Conservation (phyloP, 2,329 filamentous ascomycete species). For the Cordyceps farinosa region DNA sequence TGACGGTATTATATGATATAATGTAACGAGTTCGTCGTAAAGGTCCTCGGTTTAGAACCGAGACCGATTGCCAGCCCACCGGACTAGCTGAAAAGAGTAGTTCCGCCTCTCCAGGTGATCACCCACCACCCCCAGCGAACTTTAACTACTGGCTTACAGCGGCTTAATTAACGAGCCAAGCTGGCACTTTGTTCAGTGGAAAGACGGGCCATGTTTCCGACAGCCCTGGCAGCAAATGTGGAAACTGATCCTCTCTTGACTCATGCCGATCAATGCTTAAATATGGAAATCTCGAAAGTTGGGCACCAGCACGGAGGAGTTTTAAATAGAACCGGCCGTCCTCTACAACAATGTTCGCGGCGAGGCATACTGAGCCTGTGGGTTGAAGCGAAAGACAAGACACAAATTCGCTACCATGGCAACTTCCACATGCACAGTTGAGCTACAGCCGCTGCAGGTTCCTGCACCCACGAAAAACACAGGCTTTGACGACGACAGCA, state of each 20-base stretch:
- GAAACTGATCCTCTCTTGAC: not conserved
- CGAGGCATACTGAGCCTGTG: not conserved
- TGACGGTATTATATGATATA: too few species aligned
- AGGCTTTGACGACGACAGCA: not conserved
- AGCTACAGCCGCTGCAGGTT: slow-evolving; percentile 11
- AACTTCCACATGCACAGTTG: slow-evolving; percentile 2
- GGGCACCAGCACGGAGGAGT: too few species aligned
- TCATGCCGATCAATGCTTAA: slow-evolving; percentile 4
- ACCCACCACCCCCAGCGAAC: not conserved
- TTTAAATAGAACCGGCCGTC: not conserved
- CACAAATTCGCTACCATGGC: not conserved
- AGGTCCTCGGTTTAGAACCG: not conserved
- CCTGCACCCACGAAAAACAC: not conserved
- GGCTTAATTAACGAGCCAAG: not conserved
- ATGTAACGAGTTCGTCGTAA: not conserved
- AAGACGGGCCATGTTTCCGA: slow-evolving; percentile 8
- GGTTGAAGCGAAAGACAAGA: not conserved
- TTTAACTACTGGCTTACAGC: not conserved
- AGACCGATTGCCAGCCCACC: not conserved
- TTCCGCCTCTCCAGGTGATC: not conserved
- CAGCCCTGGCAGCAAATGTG: not conserved
- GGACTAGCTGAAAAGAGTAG: slow-evolving; percentile 14
- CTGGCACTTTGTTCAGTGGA: not conserved
- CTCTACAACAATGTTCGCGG: not conserved
- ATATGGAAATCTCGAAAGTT: not conserved